These are phyloP conservation scores for Penicillium digitatum DNA, from an alignment of 2,329 filamentous ascomycete species.

Conservation along the genomic window DNA sequence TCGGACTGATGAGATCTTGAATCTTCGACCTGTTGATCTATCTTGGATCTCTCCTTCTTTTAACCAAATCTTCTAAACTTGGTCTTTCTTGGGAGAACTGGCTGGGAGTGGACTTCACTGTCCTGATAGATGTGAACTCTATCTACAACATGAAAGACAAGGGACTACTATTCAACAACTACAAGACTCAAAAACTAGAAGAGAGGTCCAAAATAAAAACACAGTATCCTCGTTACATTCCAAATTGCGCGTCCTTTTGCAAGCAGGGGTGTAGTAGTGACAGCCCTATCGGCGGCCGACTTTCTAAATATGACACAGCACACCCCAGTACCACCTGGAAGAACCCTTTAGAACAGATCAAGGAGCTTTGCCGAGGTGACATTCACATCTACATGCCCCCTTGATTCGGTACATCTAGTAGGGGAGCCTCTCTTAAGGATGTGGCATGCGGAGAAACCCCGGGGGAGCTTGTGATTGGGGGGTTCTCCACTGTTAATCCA, in stretches of 20 bases:
- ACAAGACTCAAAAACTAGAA: too few species aligned
- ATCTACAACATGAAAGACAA: not conserved
- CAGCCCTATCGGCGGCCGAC: constrained; percentile 6
- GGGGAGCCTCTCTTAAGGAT: not conserved
- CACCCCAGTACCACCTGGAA: not conserved
- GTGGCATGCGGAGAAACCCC: constrained; percentile 10
- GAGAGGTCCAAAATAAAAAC: not conserved
- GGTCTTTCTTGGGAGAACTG: constrained; percentile 8
- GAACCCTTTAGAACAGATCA: not conserved
- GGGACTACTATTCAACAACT: not conserved
- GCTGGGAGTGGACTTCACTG: constrained; percentile 7
- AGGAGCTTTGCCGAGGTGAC: constrained; percentile 6
- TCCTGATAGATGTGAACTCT: not conserved
- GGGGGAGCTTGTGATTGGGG: constrained; percentile 1
- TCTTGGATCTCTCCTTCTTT: not conserved
- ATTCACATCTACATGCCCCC: not conserved
- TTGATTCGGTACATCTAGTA: not conserved
- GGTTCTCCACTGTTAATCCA: not conserved
- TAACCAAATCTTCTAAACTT: not conserved
- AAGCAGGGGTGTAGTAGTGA: not conserved
- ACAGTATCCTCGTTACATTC: constrained; percentile 13
- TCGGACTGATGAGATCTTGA: not conserved
- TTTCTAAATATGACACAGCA: constrained; percentile 1
- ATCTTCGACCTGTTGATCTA: too few species aligned
- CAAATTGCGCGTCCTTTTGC: constrained; percentile 15